These are phyloP conservation scores for Acanthochlamys bracteata DNA, from an alignment of 106 monocot species.

Conservation along the genomic window DNA sequence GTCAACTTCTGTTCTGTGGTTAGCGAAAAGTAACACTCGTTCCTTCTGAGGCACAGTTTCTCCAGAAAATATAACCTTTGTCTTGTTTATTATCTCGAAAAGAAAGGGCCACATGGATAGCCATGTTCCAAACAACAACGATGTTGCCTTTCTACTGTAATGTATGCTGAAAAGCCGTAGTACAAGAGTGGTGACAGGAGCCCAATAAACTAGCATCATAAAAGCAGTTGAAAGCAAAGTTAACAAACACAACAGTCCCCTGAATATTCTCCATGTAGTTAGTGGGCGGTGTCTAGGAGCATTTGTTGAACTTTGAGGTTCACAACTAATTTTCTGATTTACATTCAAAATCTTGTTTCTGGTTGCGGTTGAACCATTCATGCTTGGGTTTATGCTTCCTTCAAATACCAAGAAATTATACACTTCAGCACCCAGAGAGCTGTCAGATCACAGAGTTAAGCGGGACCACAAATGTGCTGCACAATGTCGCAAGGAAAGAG, in stretches of 20 bases:
- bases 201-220: conserved; percentile 63
- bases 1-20: conserved; percentile 97
- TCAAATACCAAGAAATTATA: too few species aligned
- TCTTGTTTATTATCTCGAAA: conserved; percentile 91
- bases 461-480: too few species aligned
- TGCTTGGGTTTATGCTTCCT: not conserved
- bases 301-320: conserved; percentile 10
- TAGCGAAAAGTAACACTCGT: conserved; percentile 65
- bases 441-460: too few species aligned
- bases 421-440: too few species aligned
- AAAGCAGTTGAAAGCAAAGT: conserved; percentile 67
- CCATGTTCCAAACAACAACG: conserved; percentile 71
- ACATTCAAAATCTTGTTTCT: conserved; percentile 8
- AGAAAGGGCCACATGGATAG: conserved; percentile 86
- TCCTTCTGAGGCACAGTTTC: conserved; percentile 46
- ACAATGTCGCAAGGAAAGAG: too few species aligned
- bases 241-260: conserved; percentile 59
- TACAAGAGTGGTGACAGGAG: conserved; percentile 41
- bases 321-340: conserved; percentile 2
- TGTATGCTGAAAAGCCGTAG: conserved; percentile 70
- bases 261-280: conserved; percentile 45
- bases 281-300: conserved; percentile 48
- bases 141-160: conserved; percentile 54
- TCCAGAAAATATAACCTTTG: conserved; percentile 82
- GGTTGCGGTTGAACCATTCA: conserved; percentile 19